These are phyloP conservation scores for Talaromyces borbonicus DNA, from an alignment of 495 filamentous ascomycete genomes.

Conservation along the genomic window DNA sequence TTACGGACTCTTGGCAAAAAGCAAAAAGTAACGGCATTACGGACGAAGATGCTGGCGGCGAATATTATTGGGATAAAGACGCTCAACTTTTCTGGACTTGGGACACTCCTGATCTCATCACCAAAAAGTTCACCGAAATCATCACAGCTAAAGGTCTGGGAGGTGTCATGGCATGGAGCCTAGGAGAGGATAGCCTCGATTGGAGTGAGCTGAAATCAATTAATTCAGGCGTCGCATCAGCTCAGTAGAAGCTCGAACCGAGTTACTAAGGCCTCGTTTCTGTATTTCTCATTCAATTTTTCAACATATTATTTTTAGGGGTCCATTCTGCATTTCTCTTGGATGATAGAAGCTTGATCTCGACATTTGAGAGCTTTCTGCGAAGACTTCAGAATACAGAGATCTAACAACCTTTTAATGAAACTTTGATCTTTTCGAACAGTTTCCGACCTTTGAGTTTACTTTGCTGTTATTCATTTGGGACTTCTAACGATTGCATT, in stretches of 20 bases:
- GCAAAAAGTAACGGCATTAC: conserved; percentile 45
- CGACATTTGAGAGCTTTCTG: too few relatives aligned
- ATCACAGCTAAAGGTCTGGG: conserved; percentile 49
- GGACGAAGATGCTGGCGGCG: conserved; percentile 50
- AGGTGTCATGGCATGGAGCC: conserved; percentile 63
- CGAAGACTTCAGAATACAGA: background rate
- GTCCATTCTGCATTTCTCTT: too few relatives aligned
- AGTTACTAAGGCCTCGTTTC: too few relatives aligned
- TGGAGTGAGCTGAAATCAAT: conserved; percentile 52
- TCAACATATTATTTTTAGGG: too few relatives aligned
- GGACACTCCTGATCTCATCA: conserved; percentile 55
- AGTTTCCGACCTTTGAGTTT: too few relatives aligned
- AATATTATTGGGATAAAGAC: conserved; percentile 56
- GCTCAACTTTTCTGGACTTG: conserved; percentile 64
- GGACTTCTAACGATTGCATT: background rate
- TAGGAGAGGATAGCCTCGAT: conserved; percentile 55
- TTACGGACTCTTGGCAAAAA: conserved; percentile 32
- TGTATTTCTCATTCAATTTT: too few relatives aligned
- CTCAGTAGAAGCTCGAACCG: background rate
- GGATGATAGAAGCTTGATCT: too few relatives aligned
- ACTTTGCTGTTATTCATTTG: too few relatives aligned
- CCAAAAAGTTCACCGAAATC: conserved; percentile 52
- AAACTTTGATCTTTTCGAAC: background rate
- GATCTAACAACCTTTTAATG: background rate
- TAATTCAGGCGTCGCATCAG: conserved; percentile 30